phyloP scores from a whole-genome alignment of 805 yeast species.

The Candida andamanensis region DNA sequence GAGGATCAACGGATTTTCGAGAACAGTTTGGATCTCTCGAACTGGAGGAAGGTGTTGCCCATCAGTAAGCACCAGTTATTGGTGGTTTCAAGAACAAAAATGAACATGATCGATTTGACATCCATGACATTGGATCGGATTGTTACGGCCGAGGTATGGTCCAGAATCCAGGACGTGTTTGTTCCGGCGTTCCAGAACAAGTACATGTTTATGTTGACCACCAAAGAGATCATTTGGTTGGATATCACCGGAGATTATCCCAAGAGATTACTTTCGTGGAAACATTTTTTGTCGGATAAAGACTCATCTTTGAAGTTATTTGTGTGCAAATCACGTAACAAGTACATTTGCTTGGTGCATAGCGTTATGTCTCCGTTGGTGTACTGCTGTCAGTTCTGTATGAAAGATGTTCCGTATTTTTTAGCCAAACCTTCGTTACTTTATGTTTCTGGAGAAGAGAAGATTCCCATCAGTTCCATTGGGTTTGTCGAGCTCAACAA shows the following conservation, averaged over 20 bases:
- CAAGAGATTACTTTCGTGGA: conserved; percentile 60
- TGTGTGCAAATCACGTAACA: conserved; percentile 15
- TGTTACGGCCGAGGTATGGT: conserved; percentile 50
- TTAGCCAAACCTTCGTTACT: conserved; percentile 13
- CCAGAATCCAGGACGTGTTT: conserved; percentile 42
- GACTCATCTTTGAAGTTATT: conserved; percentile 52
- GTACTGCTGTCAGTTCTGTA: conserved; percentile 29
- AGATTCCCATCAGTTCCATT: conserved; percentile 8
- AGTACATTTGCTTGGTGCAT: conserved; percentile 21
- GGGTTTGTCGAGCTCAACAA: conserved; percentile 3
- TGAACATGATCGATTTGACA: conserved; percentile 25
- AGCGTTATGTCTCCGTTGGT: conserved; percentile 25
- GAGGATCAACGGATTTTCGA: conserved; percentile 5
- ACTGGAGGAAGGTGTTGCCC: conserved; percentile 52
- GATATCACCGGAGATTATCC: conserved; percentile 20
- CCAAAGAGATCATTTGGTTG: conserved; percentile 59
- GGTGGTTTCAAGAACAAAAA: conserved; percentile 40
- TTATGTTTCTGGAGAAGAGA: conserved; percentile 7
- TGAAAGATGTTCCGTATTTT: conserved; percentile 23
- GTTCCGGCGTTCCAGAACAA: conserved; percentile 10
- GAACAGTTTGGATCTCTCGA: conserved; percentile 41
- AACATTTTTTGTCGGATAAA: conserved; percentile 51
- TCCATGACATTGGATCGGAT: conserved; percentile 19
- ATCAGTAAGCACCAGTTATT: conserved; percentile 22
- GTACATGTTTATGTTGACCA: conserved; percentile 53